Evolutionary conservation across 306 rosid species (phyloP).

Genomic region (Gillenia trifoliata): DNA sequence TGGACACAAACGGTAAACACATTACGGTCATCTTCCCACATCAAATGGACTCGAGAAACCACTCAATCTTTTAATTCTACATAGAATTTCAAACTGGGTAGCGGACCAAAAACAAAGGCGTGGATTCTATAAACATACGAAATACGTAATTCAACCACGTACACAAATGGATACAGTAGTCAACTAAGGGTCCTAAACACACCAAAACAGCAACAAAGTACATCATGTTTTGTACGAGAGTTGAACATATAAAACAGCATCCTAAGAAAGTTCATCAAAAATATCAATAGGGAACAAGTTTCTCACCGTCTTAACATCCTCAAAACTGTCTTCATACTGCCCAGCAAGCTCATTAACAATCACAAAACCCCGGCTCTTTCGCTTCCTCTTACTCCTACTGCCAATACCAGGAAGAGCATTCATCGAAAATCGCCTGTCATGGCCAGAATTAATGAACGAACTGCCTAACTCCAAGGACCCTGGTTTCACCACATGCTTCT

Average conservation of each 20-base stretch:
- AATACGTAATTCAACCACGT: neutral
- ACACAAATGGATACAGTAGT: neutral
- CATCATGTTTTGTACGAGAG: neutral
- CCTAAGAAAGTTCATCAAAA: neutral
- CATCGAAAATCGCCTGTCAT: slow-evolving; percentile 50
- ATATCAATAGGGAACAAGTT: neutral
- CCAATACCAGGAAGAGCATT: slow-evolving; percentile 27
- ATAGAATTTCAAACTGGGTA: neutral
- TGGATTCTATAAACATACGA: neutral
- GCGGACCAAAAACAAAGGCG: neutral
- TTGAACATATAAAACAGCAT: neutral
- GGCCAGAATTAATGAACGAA: slow-evolving; percentile 57
- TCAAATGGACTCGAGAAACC: neutral
- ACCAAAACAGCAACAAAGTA: neutral
- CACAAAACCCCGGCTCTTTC: slow-evolving; percentile 39
- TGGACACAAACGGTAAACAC: neutral
- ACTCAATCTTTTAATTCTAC: neutral
- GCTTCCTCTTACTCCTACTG: slow-evolving; percentile 50
- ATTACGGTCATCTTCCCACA: neutral
- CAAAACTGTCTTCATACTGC: slow-evolving; percentile 79
- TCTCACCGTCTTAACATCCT: slow-evolving; percentile 79
- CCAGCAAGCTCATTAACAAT: slow-evolving; percentile 77
- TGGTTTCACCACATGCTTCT: slow-evolving; percentile 38
- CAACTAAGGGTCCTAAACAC: neutral
- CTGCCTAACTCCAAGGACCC: slow-evolving; percentile 47